Base-by-base conservation (phyloP, 257 asterid genomes). In the Nicotiana paniculata region DNA sequence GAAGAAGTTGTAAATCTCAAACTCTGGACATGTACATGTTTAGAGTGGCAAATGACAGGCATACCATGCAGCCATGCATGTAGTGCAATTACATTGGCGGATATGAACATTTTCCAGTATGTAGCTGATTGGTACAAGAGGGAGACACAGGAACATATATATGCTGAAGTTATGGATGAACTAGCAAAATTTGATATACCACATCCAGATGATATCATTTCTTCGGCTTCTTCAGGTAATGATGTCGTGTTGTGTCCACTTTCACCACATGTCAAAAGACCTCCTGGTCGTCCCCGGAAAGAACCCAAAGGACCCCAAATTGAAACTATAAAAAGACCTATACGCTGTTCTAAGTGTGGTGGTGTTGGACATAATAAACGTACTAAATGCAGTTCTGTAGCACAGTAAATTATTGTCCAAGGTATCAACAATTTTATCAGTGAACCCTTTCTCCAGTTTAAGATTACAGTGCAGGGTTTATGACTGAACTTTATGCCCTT, bases 1-100 rank as follows among this genome's bases (percentile, higher is more conserved):
- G 58, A 55, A 16, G 48, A 57, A 37, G 65, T 82, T 15, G 81
- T 74, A 39, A 82, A 82, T 67, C 67, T 82, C 43, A 79, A 79
- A 57, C 68, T 26, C 43, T 70, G 69, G 32, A 72, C 63, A 3
- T 82, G 81, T 35, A 82, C 81, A 4, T 82, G 84, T 28, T 57
- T 82, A 82, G 65, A 61, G 46, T 82, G 84, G 65, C 63, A 82
- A 74, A 82, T 82, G 81, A 82, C 64, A 18, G 64, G 76, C 67
- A 82, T 82, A 59, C 81, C 64, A 2, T 82, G 81, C 69, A 9
- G 54, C 9, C 81, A 74, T 61, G 76, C 65, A 6, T 82, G 84
- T 65, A 32, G 51, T 9, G 81, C 43, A 53, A 82, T 61, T 59
- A 39, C 57, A 0, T 10, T 55, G 28, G 61, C 57, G 1, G 30